These are phyloP conservation scores for Colletotrichum sp. DNA, from an alignment of 2,329 filamentous ascomycete species.

Conservation along the genomic window DNA sequence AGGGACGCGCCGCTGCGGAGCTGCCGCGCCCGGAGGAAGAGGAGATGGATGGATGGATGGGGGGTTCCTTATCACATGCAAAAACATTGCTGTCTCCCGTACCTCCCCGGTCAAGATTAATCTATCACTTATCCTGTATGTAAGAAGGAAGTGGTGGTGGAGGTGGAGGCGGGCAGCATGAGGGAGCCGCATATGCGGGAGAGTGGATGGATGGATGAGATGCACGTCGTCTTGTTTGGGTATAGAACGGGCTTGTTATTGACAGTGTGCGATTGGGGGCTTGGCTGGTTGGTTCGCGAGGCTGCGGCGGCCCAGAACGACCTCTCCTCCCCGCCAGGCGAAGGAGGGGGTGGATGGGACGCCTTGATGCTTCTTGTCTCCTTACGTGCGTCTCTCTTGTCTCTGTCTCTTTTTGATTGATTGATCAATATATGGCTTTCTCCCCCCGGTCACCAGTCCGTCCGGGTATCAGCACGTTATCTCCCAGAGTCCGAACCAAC, in stretches of 20 bases:
- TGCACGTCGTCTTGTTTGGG: constrained; percentile 7
- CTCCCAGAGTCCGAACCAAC: neutral
- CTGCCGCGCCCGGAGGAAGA: neutral
- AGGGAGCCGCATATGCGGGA: constrained; percentile 11
- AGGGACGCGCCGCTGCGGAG: neutral
- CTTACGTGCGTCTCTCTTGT: neutral
- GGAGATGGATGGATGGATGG: neutral
- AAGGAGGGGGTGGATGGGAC: neutral
- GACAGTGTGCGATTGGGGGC: neutral
- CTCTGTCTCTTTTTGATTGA: neutral
- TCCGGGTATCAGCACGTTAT: constrained; percentile 4
- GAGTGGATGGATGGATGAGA: neutral
- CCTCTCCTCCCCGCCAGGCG: neutral
- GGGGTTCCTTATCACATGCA: constrained; percentile 3
- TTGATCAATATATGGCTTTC: neutral
- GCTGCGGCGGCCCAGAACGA: neutral
- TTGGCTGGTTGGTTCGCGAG: neutral
- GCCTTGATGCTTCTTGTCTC: neutral
- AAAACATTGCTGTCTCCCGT: neutral
- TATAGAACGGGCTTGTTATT: neutral
- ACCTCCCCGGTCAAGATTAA: neutral
- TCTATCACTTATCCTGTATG: neutral
- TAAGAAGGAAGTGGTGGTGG: neutral
- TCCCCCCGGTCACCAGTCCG: neutral
- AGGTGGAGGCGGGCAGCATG: neutral